phyloP scores from a whole-genome alignment of 2,329 filamentous ascomycete species.

The Zasmidium cellare region DNA sequence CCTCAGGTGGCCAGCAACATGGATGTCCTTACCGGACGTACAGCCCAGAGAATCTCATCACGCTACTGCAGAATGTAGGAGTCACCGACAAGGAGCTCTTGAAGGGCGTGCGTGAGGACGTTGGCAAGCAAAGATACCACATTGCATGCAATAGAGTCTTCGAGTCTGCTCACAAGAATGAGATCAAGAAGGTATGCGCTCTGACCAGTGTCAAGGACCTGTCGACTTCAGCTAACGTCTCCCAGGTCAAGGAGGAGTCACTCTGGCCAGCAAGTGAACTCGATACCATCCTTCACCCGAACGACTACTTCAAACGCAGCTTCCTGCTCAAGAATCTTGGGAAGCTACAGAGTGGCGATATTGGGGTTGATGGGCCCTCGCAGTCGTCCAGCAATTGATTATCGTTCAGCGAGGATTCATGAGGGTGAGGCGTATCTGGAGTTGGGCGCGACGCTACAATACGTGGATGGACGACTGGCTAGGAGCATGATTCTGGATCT shows the following conservation, averaged over 20 bases:
- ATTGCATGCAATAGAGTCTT: constrained; percentile 97
- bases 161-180: constrained; percentile 73
- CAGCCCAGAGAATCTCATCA: constrained; percentile 77
- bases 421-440: neutral
- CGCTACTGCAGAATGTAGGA: constrained; percentile 74
- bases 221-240: constrained; percentile 8
- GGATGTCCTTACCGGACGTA: constrained; percentile 98
- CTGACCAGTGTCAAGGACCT: neutral
- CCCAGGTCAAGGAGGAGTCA: constrained; percentile 47
- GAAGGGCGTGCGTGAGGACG: constrained; percentile 82
- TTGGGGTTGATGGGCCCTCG: constrained; percentile 38
- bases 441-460: neutral
- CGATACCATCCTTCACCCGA: constrained; percentile 95
- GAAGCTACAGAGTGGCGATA: constrained; percentile 39
- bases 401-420: neutral
- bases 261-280: constrained; percentile 65
- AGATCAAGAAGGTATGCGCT: constrained; percentile 45
- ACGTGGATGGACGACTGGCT: no score
- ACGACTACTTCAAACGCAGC: constrained; percentile 96
- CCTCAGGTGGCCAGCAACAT: constrained; percentile 79
- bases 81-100: constrained; percentile 76
- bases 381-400: constrained; percentile 8
- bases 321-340: constrained; percentile 82
- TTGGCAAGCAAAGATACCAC: constrained; percentile 84
- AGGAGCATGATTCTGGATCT: no score